Evolutionary conservation across 768 basidiomycete species (phyloP).

Genomic region (Auricularia cornea): DNA sequence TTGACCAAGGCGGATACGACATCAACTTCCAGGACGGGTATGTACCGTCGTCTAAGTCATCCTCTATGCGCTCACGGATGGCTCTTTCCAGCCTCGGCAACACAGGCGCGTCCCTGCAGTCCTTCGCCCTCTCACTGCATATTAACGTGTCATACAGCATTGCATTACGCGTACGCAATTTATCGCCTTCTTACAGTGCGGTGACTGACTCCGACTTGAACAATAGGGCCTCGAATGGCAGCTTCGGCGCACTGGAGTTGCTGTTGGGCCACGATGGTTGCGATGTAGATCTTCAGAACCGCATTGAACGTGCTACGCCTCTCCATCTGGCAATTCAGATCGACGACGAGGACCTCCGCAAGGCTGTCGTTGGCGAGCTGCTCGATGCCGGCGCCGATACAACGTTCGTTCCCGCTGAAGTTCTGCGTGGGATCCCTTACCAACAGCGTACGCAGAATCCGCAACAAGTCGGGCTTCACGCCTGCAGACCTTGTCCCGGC

Average conservation of each 20-base stretch:
- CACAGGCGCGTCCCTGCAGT: constrained; percentile 46
- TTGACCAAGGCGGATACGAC: constrained; percentile 46
- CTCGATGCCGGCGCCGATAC: constrained; percentile 76
- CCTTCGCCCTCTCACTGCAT: constrained; percentile 6
- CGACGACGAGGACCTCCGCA: constrained; percentile 45
- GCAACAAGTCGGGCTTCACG: constrained; percentile 58
- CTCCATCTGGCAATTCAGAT: constrained; percentile 60
- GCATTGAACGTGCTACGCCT: constrained; percentile 62
- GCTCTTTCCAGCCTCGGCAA: constrained; percentile 47
- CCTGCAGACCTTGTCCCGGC: constrained; percentile 46
- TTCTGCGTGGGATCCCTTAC: too few relatives aligned
- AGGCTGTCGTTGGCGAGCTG: constrained; percentile 49
- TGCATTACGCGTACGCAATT: constrained; percentile 60
- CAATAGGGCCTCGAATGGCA: constrained; percentile 45
- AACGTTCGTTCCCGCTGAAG: constrained; percentile 28
- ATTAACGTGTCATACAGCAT: constrained; percentile 31
- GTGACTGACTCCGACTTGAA: background rate
- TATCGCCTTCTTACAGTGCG: background rate
- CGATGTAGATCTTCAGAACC: constrained; percentile 74
- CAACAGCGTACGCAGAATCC: constrained; percentile 39
- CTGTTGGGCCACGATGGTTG: constrained; percentile 67
- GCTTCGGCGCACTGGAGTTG: constrained; percentile 56
- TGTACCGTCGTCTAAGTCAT: constrained; percentile 23
- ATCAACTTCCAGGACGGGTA: constrained; percentile 77
- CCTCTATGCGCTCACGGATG: constrained; percentile 6